Conservation (phyloP, 2,329 filamentous ascomycete species). For the Fusarium falciforme region DNA sequence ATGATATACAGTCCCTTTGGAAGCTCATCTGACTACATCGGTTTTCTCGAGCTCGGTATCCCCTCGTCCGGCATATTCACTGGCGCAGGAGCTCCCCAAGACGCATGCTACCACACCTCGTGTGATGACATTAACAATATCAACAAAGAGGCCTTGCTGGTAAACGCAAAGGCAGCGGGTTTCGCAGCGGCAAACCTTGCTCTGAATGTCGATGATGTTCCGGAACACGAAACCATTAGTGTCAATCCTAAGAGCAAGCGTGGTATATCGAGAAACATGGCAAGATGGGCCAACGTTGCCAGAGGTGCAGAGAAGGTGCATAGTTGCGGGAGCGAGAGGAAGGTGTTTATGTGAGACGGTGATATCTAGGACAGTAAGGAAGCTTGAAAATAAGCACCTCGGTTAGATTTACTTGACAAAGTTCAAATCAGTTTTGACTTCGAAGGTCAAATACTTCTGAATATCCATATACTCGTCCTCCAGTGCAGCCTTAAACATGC, state of each 20-base stretch:
- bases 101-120: conserved; percentile 52
- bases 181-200: conserved; percentile 58
- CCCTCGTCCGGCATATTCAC: conserved; percentile 54
- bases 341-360: conserved; percentile 14
- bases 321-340: conserved; percentile 17
- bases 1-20: conserved; percentile 48
- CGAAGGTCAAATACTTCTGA: neutral
- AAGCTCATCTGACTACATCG: conserved; percentile 52
- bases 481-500: neutral
- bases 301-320: conserved; percentile 23
- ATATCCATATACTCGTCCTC: neutral
- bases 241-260: conserved; percentile 15
- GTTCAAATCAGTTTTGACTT: neutral
- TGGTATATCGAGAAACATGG: conserved; percentile 12
- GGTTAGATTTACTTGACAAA: neutral
- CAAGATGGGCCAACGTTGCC: conserved; percentile 14
- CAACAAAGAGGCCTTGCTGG: conserved; percentile 50
- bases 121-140: conserved; percentile 55
- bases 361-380: too few relatives aligned
- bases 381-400: neutral
- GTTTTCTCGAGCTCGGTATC: conserved; percentile 52
- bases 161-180: conserved; percentile 59
- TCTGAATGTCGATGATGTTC: conserved; percentile 47
- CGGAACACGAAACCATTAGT: conserved; percentile 23
- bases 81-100: conserved; percentile 48